Base-by-base conservation (phyloP, 2,329 filamentous ascomycete genomes). In the Clonostachys rhizophaga region DNA sequence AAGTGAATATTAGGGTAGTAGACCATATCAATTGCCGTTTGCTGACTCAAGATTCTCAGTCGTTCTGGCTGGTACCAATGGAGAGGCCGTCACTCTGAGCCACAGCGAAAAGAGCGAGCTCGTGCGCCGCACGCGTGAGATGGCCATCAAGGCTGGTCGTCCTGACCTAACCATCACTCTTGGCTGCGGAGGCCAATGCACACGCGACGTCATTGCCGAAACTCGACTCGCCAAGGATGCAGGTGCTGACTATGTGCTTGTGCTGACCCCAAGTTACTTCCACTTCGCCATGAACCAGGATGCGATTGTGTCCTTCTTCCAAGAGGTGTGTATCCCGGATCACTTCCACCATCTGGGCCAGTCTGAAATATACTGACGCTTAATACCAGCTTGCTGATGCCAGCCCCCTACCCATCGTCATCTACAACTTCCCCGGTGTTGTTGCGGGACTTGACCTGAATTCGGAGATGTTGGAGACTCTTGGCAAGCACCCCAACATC, bases 401-500 rank as follows among this genome's bases (percentile, higher is more conserved):
- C 2, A 81, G 75, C 16, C 74, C 78, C 0, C 59, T 89, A 2
- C 84, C 85, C 0, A 69, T 89, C 20, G 65, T 89, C 39, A 81
- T 89, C 49, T 89, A 89, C 71, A 89, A 89, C 65, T 89, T 84
- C 69, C 85, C 85, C 2, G 81, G 73, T 6, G 83, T 86, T 5
- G 81, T 76, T 20, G 76, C 82, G 12, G 85, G 86, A 5, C 69
- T 88, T 10, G 85, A 89, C 55, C 70, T 89, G 41, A 79, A 82
- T 58, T 86, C 81, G 0, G 83, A 87, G 51, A 76, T 79, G 55
- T 81, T 89, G 52, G 68, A 76, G 3, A 65, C 69, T 0, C 68
- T 87, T 5, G 75, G 77, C 12, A 64, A 72, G 49, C 79, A 85
- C 58, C 66, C 72, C 40, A 87, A 86, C 53, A 85, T 89, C 53